Evolutionary conservation across 2,329 filamentous ascomycete genomes (phyloP).

Genomic region (Cladosporium austrohemisphaericum): DNA sequence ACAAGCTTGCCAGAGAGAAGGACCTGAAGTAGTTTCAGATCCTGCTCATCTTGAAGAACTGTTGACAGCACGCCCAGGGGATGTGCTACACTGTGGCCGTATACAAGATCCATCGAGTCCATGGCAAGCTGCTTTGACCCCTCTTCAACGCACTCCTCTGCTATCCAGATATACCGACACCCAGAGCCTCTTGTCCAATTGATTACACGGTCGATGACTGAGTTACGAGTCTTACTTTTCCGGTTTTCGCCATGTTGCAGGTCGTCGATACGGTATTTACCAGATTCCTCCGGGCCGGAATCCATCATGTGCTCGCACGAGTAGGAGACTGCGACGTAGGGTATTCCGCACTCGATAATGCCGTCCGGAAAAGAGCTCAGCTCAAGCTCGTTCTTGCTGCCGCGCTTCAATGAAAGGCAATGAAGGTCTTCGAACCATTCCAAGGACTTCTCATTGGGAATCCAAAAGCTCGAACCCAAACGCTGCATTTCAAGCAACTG

Average conservation of each 20-base stretch:
- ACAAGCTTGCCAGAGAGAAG: neutral
- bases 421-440: neutral
- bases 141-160: neutral
- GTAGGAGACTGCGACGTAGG: neutral
- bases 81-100: neutral
- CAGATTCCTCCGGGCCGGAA: neutral
- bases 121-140: neutral
- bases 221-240: no score
- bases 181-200: no score
- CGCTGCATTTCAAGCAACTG: neutral
- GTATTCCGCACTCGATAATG: neutral
- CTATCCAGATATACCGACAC: constrained; percentile 1
- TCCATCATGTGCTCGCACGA: neutral
- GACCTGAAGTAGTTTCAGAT: neutral
- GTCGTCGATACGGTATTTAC: neutral
- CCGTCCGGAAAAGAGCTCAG: neutral
- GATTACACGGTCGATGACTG: no score
- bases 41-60: no score
- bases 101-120: constrained; percentile 12
- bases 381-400: neutral
- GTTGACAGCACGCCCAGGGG: neutral
- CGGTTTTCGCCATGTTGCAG: neutral
- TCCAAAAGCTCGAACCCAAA: no score
- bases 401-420: neutral
- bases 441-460: neutral